Conservation (phyloP, 352 stramenopile species). For the Phytophthora capsici region DNA sequence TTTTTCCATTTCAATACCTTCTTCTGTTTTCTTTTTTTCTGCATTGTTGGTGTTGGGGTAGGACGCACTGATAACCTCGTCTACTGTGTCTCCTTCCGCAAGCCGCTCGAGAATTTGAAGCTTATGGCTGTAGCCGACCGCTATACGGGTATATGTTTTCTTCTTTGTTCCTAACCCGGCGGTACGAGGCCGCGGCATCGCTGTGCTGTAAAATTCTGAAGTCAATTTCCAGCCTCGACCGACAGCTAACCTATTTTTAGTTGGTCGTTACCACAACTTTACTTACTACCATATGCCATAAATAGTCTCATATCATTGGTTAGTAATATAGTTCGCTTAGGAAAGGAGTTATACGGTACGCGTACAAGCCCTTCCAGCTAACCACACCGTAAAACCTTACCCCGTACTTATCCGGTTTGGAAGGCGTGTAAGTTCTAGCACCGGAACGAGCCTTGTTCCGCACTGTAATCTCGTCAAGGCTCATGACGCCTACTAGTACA, state of each 20-base stretch:
- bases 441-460: too few relatives aligned
- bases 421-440: too few relatives aligned
- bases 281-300: neutral
- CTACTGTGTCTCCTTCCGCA: neutral
- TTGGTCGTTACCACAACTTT: too few relatives aligned
- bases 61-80: neutral
- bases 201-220: too few relatives aligned
- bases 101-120: neutral
- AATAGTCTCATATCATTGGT: neutral
- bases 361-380: too few relatives aligned
- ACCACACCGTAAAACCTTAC: too few relatives aligned
- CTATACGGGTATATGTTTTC: neutral
- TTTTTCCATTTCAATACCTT: neutral
- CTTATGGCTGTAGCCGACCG: neutral
- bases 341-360: conserved; percentile 1
- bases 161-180: neutral
- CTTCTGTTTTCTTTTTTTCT: neutral
- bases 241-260: conserved; percentile 1
- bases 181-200: neutral
- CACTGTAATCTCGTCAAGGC: too few relatives aligned
- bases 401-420: too few relatives aligned
- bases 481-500: too few relatives aligned
- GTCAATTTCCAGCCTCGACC: too few relatives aligned
- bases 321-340: neutral
- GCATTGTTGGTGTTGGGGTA: neutral